phyloP scores from a whole-genome alignment of 2,329 filamentous ascomycete species.

The Fusarium zealandicum region DNA sequence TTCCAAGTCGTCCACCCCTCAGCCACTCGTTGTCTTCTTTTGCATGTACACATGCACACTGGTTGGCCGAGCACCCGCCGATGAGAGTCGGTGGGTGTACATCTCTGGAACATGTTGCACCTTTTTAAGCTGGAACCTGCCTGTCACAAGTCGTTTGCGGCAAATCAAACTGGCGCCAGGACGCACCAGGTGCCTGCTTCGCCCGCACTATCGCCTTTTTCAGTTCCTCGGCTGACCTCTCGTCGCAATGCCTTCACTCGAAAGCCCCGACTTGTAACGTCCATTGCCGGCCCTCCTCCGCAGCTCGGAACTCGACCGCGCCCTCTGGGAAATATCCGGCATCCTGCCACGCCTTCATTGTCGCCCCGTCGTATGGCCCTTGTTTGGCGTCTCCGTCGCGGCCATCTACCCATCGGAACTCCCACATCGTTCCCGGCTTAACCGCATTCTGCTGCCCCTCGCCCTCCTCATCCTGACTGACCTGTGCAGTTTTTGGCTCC shows the following conservation, averaged over 20 bases:
- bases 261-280: conserved; percentile 56
- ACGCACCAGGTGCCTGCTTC: conserved; percentile 16
- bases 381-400: conserved; percentile 80
- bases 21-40: conserved; percentile 20
- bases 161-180: conserved; percentile 16
- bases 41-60: conserved; percentile 27
- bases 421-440: conserved; percentile 63
- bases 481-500: conserved; percentile 51
- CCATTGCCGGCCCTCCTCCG: conserved; percentile 64
- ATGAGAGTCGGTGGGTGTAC: conserved; percentile 15
- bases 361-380: conserved; percentile 83
- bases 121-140: conserved; percentile 23
- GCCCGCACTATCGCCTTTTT: conserved; percentile 18
- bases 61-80: conserved; percentile 32
- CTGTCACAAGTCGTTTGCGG: conserved; percentile 18
- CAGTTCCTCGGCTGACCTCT: conserved; percentile 22
- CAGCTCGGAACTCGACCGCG: conserved; percentile 74
- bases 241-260: conserved; percentile 48
- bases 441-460: conserved; percentile 21
- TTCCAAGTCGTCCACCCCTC: conserved; percentile 17
- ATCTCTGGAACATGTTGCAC: conserved; percentile 25
- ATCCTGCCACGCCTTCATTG: conserved; percentile 90
- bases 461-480: conserved; percentile 35
- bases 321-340: conserved; percentile 89
- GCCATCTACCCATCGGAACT: conserved; percentile 91